phyloP scores from a whole-genome alignment of 2,329 filamentous ascomycete genomes.

The Neonectria punicea region DNA sequence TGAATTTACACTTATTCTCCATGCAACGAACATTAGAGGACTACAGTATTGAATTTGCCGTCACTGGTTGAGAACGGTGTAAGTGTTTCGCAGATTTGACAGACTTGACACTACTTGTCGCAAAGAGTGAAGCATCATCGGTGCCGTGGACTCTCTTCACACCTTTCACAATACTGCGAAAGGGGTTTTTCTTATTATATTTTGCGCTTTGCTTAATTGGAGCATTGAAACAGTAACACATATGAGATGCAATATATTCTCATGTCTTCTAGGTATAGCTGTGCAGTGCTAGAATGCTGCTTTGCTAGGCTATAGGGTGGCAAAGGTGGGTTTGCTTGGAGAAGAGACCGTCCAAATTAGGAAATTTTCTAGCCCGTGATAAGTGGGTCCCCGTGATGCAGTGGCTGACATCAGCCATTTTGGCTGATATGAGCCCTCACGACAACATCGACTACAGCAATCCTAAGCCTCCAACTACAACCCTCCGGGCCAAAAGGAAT shows the following conservation, averaged over 20 bases:
- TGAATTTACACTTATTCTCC: not conserved
- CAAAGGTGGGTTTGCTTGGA: not conserved
- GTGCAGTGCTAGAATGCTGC: not conserved
- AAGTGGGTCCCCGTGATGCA: slow-evolving; percentile 4
- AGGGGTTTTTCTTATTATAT: too few relatives aligned
- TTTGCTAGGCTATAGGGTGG: not conserved
- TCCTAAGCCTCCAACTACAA: slow-evolving; percentile 4
- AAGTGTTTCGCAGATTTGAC: too few relatives aligned
- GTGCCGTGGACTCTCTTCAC: too few relatives aligned
- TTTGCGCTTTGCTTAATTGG: too few relatives aligned
- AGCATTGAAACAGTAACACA: too few relatives aligned
- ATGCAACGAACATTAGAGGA: not conserved
- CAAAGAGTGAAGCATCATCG: too few relatives aligned
- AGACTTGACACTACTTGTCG: too few relatives aligned
- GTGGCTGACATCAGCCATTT: slow-evolving; percentile 44
- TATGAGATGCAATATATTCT: too few relatives aligned
- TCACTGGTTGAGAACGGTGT: too few relatives aligned
- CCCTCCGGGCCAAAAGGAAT: not conserved
- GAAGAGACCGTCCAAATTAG: slow-evolving; percentile 1
- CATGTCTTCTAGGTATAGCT: not conserved
- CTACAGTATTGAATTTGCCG: too few relatives aligned
- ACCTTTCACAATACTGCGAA: too few relatives aligned
- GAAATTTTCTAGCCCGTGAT: not conserved
- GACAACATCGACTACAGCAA: not conserved
- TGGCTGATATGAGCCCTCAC: slow-evolving; percentile 30